Evolutionary conservation across 2,329 filamentous ascomycete genomes (phyloP), one percentile per base, ranked within the genome.

Genomic region (Arachnomyces sp.): DNA sequence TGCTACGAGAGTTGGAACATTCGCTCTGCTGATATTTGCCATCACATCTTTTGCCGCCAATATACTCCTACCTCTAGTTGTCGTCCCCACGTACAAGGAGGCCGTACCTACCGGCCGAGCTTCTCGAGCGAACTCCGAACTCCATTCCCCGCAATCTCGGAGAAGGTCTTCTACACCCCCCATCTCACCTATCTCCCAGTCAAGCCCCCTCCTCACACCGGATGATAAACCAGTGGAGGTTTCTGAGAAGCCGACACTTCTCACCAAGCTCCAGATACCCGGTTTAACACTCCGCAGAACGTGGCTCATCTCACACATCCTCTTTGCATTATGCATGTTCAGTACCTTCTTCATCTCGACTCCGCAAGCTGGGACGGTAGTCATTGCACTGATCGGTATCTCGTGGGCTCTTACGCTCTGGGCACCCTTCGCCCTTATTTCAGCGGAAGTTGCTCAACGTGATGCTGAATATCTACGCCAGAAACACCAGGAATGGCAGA

Each of bases 371-470:
- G 90, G 85, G 1, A 94, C 84, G 0, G 71, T 78, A 1, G 73
- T 94, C 28, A 82, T 94, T 41, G 85, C 81, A 1, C 67, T 92
- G 16, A 80, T 94, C 35, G 90, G 90, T 28, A 79, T 96, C 43
- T 88, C 86, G 1, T 96, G 90, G 90, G 88, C 89, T 15, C 69
- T 95, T 54, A 88, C 88, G 2, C 77, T 93, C 17, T 96, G 90
- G 90, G 90, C 89, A 0, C 90, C 90, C 0, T 96, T 90, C 67
- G 89, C 90, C 30, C 84, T 96, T 52, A 95, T 96, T 58, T 88
- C 86, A 34, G 86, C 86, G 4, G 90, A 96, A 61, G 89, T 96
- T 46, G 84, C 83, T 45, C 84, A 81, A 44, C 81, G 87, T 4
- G 85, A 94, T 56, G 79, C 82, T 17, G 74, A 80, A 35, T 70